These are phyloP conservation scores for Talaromyces sp. DNA, from an alignment of 2,329 filamentous ascomycete genomes.

Conservation along the genomic window DNA sequence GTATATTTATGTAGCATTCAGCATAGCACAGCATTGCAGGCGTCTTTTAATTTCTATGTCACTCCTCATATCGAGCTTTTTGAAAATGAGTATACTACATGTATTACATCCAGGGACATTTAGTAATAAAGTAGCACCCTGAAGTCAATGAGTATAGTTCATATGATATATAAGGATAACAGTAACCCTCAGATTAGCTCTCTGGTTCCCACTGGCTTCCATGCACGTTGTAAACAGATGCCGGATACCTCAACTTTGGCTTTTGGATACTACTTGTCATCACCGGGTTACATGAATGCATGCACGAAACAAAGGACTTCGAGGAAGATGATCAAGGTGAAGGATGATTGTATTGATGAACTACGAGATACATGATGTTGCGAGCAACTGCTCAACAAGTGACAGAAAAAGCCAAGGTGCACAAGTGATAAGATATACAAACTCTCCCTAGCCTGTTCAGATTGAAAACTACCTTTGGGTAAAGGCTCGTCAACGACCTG, in stretches of 20 bases:
- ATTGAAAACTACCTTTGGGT: slow-evolving; percentile 45
- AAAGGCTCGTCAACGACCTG: slow-evolving; percentile 37
- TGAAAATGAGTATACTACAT: neutral
- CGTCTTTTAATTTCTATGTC: neutral
- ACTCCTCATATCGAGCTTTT: neutral
- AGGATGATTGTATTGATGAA: neutral
- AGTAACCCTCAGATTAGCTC: slow-evolving; percentile 45
- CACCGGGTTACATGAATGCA: slow-evolving; percentile 31
- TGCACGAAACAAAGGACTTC: neutral
- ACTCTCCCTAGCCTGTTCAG: slow-evolving; percentile 28
- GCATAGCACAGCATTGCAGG: slow-evolving; percentile 16
- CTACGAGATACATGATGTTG: neutral
- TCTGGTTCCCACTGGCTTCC: slow-evolving; percentile 45
- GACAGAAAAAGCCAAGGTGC: neutral
- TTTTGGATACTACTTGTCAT: slow-evolving; percentile 40
- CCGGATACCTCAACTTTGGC: slow-evolving; percentile 48
- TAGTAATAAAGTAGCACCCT: neutral
- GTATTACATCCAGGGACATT: neutral
- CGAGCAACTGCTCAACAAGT: neutral
- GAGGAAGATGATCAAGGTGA: neutral
- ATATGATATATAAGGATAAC: neutral
- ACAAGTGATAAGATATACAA: neutral
- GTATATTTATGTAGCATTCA: slow-evolving; percentile 10
- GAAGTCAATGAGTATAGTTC: neutral
- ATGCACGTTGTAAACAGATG: slow-evolving; percentile 25